A percentile compares a stretch with the other conserved stretches of the same genome.
phyloP scores from a whole-genome alignment of 1,139 yeast genomes.

The Lodderomyces margitis region DNA sequence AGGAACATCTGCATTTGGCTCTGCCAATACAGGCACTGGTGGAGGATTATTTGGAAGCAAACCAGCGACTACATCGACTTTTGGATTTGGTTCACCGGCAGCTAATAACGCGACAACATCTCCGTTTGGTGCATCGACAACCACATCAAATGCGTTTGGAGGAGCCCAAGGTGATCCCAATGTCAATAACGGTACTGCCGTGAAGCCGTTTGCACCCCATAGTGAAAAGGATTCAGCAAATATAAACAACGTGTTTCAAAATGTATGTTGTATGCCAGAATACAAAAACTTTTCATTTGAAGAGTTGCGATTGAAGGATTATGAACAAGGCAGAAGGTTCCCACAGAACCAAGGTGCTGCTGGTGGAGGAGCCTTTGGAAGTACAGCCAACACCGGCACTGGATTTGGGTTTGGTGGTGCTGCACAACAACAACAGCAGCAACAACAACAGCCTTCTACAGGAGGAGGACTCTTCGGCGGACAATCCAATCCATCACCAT shows the following conservation, averaged over 20 bases:
- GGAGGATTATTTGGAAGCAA: constrained; percentile 35
- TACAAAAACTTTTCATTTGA: constrained; percentile 79
- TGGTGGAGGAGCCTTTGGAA: constrained; percentile 14
- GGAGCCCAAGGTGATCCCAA: constrained; percentile 31
- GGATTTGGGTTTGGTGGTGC: constrained; percentile 42
- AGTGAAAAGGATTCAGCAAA: constrained; percentile 73
- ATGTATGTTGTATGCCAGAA: constrained; percentile 86
- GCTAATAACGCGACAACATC: constrained; percentile 17
- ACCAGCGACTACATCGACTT: constrained; percentile 17
- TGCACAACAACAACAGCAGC: constrained; percentile 8
- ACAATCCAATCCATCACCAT: constrained; percentile 15
- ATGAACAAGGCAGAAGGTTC: constrained; percentile 67
- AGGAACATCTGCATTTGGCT: constrained; percentile 21
- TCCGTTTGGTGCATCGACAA: constrained; percentile 23
- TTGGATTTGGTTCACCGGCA: constrained; percentile 23
- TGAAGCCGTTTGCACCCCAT: constrained; percentile 62
- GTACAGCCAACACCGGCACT: constrained; percentile 22
- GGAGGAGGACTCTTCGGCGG: constrained; percentile 16
- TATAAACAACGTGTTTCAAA: constrained; percentile 63
- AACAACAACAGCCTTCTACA: constrained; percentile 10
- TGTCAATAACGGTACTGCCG: constrained; percentile 66
- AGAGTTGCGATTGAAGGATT: constrained; percentile 87
- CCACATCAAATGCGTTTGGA: constrained; percentile 23
- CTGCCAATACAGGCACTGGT: constrained; percentile 11
- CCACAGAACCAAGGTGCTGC: constrained; percentile 47